Conservation (phyloP, 352 stramenopile species). For the Phytopythium kandeliae region DNA sequence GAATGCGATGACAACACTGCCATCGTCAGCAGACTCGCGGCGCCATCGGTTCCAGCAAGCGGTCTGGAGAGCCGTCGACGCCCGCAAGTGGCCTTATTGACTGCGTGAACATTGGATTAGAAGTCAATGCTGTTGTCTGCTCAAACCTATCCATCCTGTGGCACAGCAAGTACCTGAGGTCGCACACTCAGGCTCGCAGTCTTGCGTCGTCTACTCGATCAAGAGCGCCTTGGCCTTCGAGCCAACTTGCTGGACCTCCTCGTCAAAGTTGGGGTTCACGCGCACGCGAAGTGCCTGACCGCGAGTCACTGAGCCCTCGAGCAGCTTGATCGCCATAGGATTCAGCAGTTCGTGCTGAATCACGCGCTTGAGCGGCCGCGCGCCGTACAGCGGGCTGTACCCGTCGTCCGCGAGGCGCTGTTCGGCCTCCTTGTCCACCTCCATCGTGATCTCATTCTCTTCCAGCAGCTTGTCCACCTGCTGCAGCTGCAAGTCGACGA, state of each 20-base stretch:
- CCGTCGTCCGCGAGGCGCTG: slow-evolving; percentile 91
- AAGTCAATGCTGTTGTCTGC: not conserved
- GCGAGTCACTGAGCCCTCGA: slow-evolving; percentile 71
- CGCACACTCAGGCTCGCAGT: not conserved
- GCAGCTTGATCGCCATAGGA: slow-evolving; percentile 89
- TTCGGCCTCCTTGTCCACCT: slow-evolving; percentile 86
- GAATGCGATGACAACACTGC: too few species aligned
- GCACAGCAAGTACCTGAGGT: not conserved
- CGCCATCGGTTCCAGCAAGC: slow-evolving; percentile 1
- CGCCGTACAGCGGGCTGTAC: slow-evolving; percentile 96
- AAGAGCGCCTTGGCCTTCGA: slow-evolving; percentile 37
- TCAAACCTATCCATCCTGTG: too few species aligned
- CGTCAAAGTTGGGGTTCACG: slow-evolving; percentile 39
- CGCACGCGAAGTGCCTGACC: slow-evolving; percentile 82
- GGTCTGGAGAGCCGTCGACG: not conserved
- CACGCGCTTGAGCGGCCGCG: slow-evolving; percentile 93
- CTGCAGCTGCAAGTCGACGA: slow-evolving; percentile 94
- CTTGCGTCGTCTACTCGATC: slow-evolving; percentile 11
- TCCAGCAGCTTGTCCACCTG: slow-evolving; percentile 87
- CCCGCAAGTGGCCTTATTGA: not conserved
- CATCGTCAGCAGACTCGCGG: not conserved
- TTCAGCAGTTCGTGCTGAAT: slow-evolving; percentile 97
- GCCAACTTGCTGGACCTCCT: slow-evolving; percentile 35
- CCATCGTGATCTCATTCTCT: slow-evolving; percentile 90
- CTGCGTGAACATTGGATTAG: slow-evolving; percentile 1